phyloP scores from a whole-genome alignment of 192 early-diverging fungal genomes.

The Coemansia sp. region DNA sequence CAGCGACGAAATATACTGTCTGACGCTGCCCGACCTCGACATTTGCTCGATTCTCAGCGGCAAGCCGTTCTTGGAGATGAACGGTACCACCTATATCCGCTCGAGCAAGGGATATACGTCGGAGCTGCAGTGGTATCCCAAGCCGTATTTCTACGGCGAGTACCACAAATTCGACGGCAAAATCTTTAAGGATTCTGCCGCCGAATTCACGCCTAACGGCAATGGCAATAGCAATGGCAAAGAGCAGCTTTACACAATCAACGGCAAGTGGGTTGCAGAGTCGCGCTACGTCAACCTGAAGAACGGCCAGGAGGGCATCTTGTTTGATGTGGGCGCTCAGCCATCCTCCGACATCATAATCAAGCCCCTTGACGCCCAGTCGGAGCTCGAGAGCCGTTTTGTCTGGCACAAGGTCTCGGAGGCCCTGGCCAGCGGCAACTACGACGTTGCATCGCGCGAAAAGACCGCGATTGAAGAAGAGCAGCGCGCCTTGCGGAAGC shows the following conservation, averaged over 20 bases:
- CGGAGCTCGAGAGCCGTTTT: conserved; percentile 62
- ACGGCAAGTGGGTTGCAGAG: conserved; percentile 68
- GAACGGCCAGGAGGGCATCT: conserved; percentile 47
- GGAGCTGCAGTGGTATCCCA: conserved; percentile 69
- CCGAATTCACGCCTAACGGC: conserved; percentile 21
- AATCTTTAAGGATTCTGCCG: conserved; percentile 37
- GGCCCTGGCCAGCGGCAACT: conserved; percentile 65
- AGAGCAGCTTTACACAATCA: conserved; percentile 48
- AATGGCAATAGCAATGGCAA: conserved; percentile 13
- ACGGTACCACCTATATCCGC: conserved; percentile 58
- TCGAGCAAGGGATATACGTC: conserved; percentile 56
- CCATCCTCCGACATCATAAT: conserved; percentile 57
- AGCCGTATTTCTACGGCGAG: conserved; percentile 77
- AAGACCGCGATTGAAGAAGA: conserved; percentile 70
- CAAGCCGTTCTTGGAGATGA: conserved; percentile 62
- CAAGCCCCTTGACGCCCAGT: conserved; percentile 58
- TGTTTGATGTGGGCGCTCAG: conserved; percentile 61
- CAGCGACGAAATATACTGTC: conserved; percentile 65
- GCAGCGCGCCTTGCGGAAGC: conserved; percentile 62
- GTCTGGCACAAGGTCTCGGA: conserved; percentile 69
- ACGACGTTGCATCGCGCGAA: conserved; percentile 62
- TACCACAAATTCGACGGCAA: conserved; percentile 72
- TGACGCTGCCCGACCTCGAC: conserved; percentile 70
- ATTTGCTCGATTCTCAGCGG: conserved; percentile 72
- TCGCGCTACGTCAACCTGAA: conserved; percentile 58